Evolutionary conservation across 148 eudicot genomes (phyloP).

Genomic region (Rhododendron ovatum): DNA sequence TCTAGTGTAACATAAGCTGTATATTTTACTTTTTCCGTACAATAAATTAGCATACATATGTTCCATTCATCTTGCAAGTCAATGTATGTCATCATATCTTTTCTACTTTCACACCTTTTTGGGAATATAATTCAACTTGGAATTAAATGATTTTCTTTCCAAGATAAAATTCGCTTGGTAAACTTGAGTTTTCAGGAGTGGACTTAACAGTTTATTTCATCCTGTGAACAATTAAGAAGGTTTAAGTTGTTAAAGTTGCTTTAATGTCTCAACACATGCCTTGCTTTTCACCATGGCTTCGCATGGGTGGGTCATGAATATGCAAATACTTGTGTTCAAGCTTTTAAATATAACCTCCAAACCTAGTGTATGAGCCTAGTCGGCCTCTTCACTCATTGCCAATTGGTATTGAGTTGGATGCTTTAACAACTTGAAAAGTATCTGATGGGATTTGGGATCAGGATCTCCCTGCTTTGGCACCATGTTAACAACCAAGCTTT

Average conservation of each 20-base stretch:
- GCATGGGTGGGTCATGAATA: neutral
- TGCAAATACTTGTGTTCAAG: neutral
- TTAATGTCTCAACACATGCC: neutral
- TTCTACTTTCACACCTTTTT: neutral
- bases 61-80: neutral
- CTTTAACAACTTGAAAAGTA: neutral
- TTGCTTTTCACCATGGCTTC: neutral
- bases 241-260: neutral
- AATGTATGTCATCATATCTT: neutral
- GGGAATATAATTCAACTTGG: neutral
- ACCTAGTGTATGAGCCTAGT: too few species aligned
- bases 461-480: neutral
- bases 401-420: too few species aligned
- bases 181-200: neutral
- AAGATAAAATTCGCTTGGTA: neutral
- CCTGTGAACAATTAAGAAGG: neutral
- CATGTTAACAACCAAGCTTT: neutral
- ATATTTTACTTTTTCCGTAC: neutral
- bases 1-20: neutral
- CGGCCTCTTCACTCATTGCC: too few species aligned
- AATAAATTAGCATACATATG: neutral
- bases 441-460: neutral
- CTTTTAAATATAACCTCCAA: too few species aligned
- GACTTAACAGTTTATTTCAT: neutral
- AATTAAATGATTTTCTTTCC: neutral